Base-by-base conservation (phyloP, 345 rosid species). In the Aquilaria malaccensis region DNA sequence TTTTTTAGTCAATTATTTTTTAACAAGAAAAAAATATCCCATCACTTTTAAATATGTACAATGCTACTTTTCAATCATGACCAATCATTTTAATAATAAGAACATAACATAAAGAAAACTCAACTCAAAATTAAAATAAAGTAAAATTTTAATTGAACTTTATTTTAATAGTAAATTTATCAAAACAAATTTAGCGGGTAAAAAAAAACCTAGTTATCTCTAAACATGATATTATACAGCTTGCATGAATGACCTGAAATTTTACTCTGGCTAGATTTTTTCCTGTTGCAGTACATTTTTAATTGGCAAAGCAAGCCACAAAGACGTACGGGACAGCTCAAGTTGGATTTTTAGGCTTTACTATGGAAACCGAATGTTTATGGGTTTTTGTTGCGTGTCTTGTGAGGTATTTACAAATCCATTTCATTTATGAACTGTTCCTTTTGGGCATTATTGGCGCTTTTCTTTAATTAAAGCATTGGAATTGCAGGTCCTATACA, bases 291-390 rank as follows among this genome's bases (percentile, higher is more conserved):
- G 97, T 70, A 89, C 98, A 43, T 93, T 87, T 81, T 82, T 93
- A 74, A 50, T 69, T 51, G 96, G 99, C 68, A 93, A 90, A 77
- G 71, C 79, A 57, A 93, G 92, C 76, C 98, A 93, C 63, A 93
- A 87, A 77, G 98, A 93, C 74, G 96, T 93, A 52, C 87, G 83
- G 73, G 95, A 93, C 75, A 93, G 97, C 79, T 81, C 84, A 12
- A 93, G 67, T 71, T 89, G 96, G 98, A 90, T 93, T 71, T 89
- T 89, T 74, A 89, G 50, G 76, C 84, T 83, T 52, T 93, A 93
- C 83, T 93, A 89, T 72, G 98, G 98, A 45, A 87, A 89, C 72
- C 74, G 98, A 22, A 79, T 84, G 84, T 90, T 93, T 76, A 89
- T 93, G 96, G 86, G 86, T 64, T 93, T 77, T 72, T 93, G 99